A percentile compares a stretch with the other conserved stretches of the same genome.
Evolutionary conservation across 805 yeast species (phyloP).

Genomic region (Starmerella apicola): DNA sequence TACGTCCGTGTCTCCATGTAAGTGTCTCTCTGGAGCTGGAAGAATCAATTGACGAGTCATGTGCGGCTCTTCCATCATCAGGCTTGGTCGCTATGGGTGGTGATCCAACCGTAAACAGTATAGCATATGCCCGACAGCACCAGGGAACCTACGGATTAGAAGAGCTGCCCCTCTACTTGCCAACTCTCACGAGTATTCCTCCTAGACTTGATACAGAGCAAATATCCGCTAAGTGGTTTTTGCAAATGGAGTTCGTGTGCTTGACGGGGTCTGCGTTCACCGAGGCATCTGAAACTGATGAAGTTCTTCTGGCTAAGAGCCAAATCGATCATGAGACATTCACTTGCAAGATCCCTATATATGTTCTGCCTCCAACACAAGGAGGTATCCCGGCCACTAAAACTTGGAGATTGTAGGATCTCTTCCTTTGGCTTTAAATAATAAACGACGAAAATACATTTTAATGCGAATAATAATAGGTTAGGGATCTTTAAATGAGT

Average conservation of each 20-base stretch:
- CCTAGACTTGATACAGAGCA: constrained; percentile 18
- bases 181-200: constrained; percentile 17
- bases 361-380: constrained; percentile 16
- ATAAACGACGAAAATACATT: too few species aligned
- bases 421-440: too few species aligned
- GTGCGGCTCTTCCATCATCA: constrained; percentile 18
- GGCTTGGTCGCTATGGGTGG: not conserved
- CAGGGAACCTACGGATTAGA: constrained; percentile 13
- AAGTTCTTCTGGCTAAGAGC: constrained; percentile 16
- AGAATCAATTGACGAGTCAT: constrained; percentile 24
- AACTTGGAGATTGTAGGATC: constrained; percentile 14
- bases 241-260: constrained; percentile 19
- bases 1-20: constrained; percentile 30
- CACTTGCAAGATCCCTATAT: constrained; percentile 19
- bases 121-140: constrained; percentile 17
- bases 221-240: constrained; percentile 17
- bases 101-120: constrained; percentile 8
- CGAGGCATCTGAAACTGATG: constrained; percentile 11
- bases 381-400: constrained; percentile 16
- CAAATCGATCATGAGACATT: constrained; percentile 19
- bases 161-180: constrained; percentile 17
- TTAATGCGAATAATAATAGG: too few species aligned
- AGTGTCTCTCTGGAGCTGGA: constrained; percentile 31
- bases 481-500: too few species aligned
- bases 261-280: constrained; percentile 16